A percentile compares a stretch with the other conserved stretches of the same genome.
Evolutionary conservation across 2,329 filamentous ascomycete genomes (phyloP).

Genomic region (Aspergillus pseudoviridinutans): DNA sequence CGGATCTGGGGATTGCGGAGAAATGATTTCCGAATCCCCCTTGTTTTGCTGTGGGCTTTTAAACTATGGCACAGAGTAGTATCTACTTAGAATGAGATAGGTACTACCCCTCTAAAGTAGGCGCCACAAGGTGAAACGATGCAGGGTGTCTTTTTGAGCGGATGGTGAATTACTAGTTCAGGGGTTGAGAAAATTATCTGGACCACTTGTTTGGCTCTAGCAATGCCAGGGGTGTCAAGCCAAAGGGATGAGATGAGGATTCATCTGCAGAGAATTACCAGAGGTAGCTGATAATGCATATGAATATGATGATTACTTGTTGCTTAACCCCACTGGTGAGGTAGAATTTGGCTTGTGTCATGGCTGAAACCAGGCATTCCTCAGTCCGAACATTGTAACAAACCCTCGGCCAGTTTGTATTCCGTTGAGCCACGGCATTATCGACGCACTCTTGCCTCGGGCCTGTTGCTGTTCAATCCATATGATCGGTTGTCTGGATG

Average conservation of each 20-base stretch:
- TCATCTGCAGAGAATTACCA: too few species aligned
- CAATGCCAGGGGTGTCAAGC: not conserved
- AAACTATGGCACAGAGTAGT: too few species aligned
- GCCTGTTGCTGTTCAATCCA: not conserved
- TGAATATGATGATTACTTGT: not conserved
- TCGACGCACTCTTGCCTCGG: not conserved
- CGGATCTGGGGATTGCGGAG: not conserved
- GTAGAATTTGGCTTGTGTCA: not conserved
- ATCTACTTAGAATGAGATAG: too few species aligned
- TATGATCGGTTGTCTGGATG: not conserved
- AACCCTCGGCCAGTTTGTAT: not conserved
- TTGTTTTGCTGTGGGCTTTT: too few species aligned
- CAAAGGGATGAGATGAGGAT: too few species aligned
- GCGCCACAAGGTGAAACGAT: not conserved
- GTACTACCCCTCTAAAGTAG: too few species aligned
- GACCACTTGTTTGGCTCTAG: not conserved
- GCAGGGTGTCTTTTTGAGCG: not conserved
- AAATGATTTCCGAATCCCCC: too few species aligned
- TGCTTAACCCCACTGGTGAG: too few species aligned
- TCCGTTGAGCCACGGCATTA: not conserved
- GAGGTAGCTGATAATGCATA: not conserved
- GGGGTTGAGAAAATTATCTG: not conserved
- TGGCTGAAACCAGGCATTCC: not conserved
- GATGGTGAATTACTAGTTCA: not conserved
- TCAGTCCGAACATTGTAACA: not conserved